Percentiles rank a stretch among this genome's conserved stretches.
Evolutionary conservation across 805 yeast genomes (phyloP).

Genomic region (Kodamaea leandrae): DNA sequence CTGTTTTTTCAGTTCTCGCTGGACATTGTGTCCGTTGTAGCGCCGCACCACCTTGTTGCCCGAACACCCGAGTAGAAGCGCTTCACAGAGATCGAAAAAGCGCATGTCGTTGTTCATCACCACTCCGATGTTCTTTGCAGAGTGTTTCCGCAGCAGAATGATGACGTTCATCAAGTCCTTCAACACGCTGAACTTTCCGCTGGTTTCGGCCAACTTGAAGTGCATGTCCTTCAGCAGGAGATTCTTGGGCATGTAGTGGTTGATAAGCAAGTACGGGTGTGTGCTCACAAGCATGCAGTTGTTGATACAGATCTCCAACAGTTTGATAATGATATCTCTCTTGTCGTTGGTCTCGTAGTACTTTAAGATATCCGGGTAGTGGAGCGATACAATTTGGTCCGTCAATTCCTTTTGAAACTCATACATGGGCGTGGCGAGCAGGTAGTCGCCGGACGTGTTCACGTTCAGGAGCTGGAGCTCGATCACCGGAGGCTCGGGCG

Average conservation of each 20-base stretch:
- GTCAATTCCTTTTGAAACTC: conserved; percentile 85
- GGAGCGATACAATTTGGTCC: conserved; percentile 87
- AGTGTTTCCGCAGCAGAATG: conserved; percentile 29
- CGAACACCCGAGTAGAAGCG: conserved; percentile 58
- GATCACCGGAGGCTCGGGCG: conserved; percentile 79
- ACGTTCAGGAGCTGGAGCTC: conserved; percentile 48
- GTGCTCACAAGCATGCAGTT: conserved; percentile 80
- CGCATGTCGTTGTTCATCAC: conserved; percentile 64
- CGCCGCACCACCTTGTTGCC: conserved; percentile 49
- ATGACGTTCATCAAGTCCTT: conserved; percentile 60
- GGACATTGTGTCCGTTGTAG: conserved; percentile 61
- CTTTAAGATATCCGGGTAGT: conserved; percentile 85
- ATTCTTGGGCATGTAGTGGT: conserved; percentile 82
- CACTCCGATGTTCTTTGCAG: conserved; percentile 56
- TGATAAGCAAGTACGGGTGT: conserved; percentile 84
- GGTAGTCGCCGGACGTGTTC: conserved; percentile 59
- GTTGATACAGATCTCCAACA: conserved; percentile 68
- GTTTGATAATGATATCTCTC: conserved; percentile 60
- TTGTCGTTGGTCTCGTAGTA: conserved; percentile 66
- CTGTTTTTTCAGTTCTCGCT: conserved; percentile 38
- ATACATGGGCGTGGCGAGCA: conserved; percentile 77
- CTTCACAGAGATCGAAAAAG: conserved; percentile 71
- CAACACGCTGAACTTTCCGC: conserved; percentile 79
- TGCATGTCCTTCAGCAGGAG: conserved; percentile 71
- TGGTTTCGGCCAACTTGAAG: conserved; percentile 64